Evolutionary conservation across 2,329 filamentous ascomycete species (phyloP), one percentile per base, ranked within the genome.

Genomic region (Paecilomyces formosus): DNA sequence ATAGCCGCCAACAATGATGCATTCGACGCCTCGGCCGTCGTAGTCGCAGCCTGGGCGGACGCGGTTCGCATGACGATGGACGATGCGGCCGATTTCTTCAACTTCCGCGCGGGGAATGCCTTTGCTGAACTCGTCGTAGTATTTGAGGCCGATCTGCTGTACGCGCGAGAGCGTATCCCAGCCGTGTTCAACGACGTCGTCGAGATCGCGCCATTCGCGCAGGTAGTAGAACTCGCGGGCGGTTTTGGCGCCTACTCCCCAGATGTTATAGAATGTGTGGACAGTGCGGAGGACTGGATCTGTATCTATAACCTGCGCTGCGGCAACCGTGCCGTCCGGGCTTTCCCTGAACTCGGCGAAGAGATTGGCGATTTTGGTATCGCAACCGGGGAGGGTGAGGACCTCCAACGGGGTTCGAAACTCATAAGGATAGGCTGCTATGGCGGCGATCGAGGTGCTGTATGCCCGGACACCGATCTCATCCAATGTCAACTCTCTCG

Each of bases 141-240:
- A 97, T 70, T 97, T 97, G 52, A 97, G 79, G 0, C 94, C 93
- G 57, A 97, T 96, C 70, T 97, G 92, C 72, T 97, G 93, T 1
- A 90, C 88, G 12, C 92, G 85, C 0, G 82, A 88, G 1, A 97
- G 78, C 0, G 73, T 79, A 21, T 79, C 71, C 93, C 93, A 97
- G 11, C 89, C 92, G 66, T 86, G 82, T 67, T 96, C 89, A 49
- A 96, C 80, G 2, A 97, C 78, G 66, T 97, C 92, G 66, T 97
- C 91, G 0, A 96, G 78, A 60, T 94, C 88, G 60, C 85, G 82
- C 90, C 91, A 97, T 28, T 90, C 79, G 61, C 85, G 85, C 15
- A 84, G 82, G 65, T 82, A 84, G 71, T 92, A 94, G 66, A 96
- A 96, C 1, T 92, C 84, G 15, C 87, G 81, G 0, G 93, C 92